Percentiles rank a stretch among this genome's conserved stretches.
These are phyloP conservation scores for Gamsiella multidivaricata DNA, from an alignment of 192 early-diverging fungal genomes.

Conservation along the genomic window DNA sequence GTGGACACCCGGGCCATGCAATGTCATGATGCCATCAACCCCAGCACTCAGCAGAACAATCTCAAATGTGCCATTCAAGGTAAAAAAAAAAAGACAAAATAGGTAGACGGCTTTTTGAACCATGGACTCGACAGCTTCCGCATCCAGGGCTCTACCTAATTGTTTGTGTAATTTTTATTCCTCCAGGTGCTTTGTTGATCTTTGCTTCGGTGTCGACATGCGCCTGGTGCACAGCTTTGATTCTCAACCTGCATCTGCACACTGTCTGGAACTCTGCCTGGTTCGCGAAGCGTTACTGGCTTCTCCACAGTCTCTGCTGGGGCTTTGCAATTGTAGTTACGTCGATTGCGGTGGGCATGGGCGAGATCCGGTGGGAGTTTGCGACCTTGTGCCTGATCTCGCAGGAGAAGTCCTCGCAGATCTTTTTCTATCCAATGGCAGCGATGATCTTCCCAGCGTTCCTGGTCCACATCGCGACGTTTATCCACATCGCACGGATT, in stretches of 20 bases:
- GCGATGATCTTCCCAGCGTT: conserved; percentile 60
- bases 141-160: background rate
- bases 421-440: conserved; percentile 67
- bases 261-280: conserved; percentile 68
- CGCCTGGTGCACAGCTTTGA: conserved; percentile 60
- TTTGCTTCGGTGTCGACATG: conserved; percentile 57
- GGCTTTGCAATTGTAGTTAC: conserved; percentile 57
- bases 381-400: conserved; percentile 61
- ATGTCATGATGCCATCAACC: conserved; percentile 44
- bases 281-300: conserved; percentile 52
- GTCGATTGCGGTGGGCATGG: conserved; percentile 45
- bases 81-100: no score
- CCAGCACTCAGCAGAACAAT: conserved; percentile 61
- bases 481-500: conserved; percentile 60
- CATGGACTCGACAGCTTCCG: no score
- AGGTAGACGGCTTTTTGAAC: no score
- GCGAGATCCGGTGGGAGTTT: conserved; percentile 60
- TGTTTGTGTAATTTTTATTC: background rate
- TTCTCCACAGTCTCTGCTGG: conserved; percentile 60
- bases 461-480: conserved; percentile 61
- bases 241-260: conserved; percentile 61
- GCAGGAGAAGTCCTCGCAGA: conserved; percentile 39
- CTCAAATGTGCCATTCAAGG: conserved; percentile 62
- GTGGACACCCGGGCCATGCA: conserved; percentile 56
- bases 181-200: conserved; percentile 58